A percentile compares a stretch with the other conserved stretches of the same genome.
These are phyloP conservation scores for Escovopsis weberi DNA, from an alignment of 2,329 filamentous ascomycete species.

Conservation along the genomic window DNA sequence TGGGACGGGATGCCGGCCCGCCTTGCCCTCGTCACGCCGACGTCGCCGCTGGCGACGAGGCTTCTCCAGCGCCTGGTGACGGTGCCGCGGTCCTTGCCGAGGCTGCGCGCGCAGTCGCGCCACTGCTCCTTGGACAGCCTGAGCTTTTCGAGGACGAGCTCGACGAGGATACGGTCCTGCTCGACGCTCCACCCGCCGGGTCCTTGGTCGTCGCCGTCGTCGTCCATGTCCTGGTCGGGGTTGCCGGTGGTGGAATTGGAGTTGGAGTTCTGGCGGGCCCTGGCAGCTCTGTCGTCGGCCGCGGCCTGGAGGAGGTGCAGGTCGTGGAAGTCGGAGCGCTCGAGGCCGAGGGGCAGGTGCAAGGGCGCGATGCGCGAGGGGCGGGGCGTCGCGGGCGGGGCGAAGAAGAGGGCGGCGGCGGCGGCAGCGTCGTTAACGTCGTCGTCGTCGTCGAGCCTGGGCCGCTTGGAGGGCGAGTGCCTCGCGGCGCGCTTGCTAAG, in stretches of 20 bases:
- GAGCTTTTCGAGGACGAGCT: slow-evolving; percentile 52
- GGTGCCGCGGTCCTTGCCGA: slow-evolving; percentile 44
- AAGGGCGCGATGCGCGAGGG: slow-evolving; percentile 45
- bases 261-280: slow-evolving; percentile 24
- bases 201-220: no score
- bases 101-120: slow-evolving; percentile 50
- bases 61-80: slow-evolving; percentile 49
- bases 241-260: slow-evolving; percentile 28
- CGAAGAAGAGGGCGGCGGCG: slow-evolving; percentile 6
- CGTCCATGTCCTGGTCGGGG: background rate
- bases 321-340: slow-evolving; percentile 42
- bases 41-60: slow-evolving; percentile 42
- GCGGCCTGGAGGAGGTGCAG: slow-evolving; percentile 23
- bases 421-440: background rate
- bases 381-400: slow-evolving; percentile 40
- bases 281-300: slow-evolving; percentile 12
- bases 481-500: slow-evolving; percentile 36
- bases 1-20: slow-evolving; percentile 37
- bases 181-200: slow-evolving; percentile 40
- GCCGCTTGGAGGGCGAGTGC: slow-evolving; percentile 30
- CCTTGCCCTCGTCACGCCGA: slow-evolving; percentile 39
- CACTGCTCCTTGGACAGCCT: slow-evolving; percentile 49
- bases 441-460: slow-evolving; percentile 3
- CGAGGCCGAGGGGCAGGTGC: slow-evolving; percentile 44
- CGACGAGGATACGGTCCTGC: slow-evolving; percentile 51